These are phyloP conservation scores for Linum usitatissimum DNA, from an alignment of 345 rosid genomes.

Conservation along the genomic window DNA sequence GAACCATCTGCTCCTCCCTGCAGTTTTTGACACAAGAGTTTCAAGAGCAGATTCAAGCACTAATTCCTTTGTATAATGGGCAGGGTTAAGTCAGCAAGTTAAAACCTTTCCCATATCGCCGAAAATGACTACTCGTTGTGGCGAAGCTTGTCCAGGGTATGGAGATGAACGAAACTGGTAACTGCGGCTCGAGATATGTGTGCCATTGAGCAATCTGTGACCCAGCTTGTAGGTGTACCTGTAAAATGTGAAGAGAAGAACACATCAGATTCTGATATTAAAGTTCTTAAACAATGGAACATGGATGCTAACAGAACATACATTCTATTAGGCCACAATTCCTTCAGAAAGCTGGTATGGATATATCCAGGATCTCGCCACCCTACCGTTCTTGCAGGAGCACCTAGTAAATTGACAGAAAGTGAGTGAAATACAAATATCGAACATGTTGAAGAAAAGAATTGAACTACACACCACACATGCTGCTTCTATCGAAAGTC, in stretches of 20 bases:
- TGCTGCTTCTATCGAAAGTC: neutral
- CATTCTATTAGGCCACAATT: conserved; percentile 18
- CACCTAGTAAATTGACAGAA: conserved; percentile 14
- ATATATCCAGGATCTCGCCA: conserved; percentile 21
- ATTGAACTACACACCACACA: neutral
- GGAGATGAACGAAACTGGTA: neutral
- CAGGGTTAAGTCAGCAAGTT: too few species aligned
- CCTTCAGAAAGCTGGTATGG: conserved; percentile 16
- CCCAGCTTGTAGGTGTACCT: conserved; percentile 1
- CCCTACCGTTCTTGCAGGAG: conserved; percentile 23
- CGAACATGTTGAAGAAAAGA: neutral
- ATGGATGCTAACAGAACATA: conserved; percentile 6
- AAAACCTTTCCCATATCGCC: conserved; percentile 1
- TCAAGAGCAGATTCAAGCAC: too few species aligned
- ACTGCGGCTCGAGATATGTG: neutral
- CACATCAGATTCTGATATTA: too few species aligned
- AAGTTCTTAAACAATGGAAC: too few species aligned
- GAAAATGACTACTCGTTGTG: neutral
- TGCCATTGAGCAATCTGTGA: neutral
- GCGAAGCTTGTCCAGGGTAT: neutral
- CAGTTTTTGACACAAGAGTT: too few species aligned
- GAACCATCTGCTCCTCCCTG: conserved; percentile 83
- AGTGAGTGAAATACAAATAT: neutral
- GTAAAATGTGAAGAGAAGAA: neutral
- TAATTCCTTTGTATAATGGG: too few species aligned